Base-by-base conservation (phyloP, 108 stramenopile species). In the Schizochytrium sp. region DNA sequence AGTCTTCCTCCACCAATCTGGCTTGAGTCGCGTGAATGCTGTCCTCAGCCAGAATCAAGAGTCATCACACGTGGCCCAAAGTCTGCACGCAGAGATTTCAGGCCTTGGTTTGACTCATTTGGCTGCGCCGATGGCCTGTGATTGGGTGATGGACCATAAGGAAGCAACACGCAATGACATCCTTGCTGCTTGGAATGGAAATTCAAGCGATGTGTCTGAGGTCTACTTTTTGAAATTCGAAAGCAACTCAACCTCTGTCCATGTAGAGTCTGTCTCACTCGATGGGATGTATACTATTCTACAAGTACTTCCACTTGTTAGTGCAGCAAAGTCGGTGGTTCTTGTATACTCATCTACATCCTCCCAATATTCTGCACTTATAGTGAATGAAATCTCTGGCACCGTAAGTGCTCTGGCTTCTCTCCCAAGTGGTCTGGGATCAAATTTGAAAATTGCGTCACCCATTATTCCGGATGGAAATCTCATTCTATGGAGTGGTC, bases 231-330 rank as follows among this genome's bases (percentile, higher is more conserved):
- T 55, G 5, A 12, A 50, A 5, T 83, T 83, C 53, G 1, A 17
- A 17, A 17, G 38, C 53, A 55, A 49, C 28, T 10, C 5, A 47
- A 55, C 76, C 28, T 10, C 45, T 5, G 76, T 55, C 5, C 15
- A 42, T 1, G 12, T 10, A 17, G n/a, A 10, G 0, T 0, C 49
- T 5, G 0, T 55, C 76, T 8, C 64, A 44, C 64, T 69, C 3
- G 64, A 69, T 44, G 15, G 12, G 5, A 5, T 7, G 28, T 69
- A 69, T 44, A 7, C 12, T 15, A 44, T 69, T 10, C 64, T 69
- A 38, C 64, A 69, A 69, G 76, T 83, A 8, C 50, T 83, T 38
- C 76, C 76, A 40, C 76, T 83, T 17, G 76, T 83, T 53, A 83
- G 76, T 53, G 10, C 53, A 10, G 50, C 76, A n/a, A 55, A 40